Evolutionary conservation across 2,329 filamentous ascomycete genomes (phyloP).

Genomic region (Cordyceps pruinosa): DNA sequence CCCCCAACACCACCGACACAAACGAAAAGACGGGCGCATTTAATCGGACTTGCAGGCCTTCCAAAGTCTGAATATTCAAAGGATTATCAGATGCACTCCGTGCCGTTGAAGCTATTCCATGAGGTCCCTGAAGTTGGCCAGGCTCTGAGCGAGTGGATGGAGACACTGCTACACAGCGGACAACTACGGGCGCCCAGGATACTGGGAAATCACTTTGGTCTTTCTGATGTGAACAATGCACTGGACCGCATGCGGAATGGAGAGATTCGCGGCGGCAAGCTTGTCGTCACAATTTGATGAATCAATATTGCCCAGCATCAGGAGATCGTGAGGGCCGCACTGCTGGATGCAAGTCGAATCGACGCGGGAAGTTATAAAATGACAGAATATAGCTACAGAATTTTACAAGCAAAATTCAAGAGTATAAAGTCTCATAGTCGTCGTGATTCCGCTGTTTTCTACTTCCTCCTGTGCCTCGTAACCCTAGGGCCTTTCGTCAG

Average conservation of each 20-base stretch:
- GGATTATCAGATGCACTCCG: slow-evolving; percentile 51
- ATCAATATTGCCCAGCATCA: too few relatives aligned
- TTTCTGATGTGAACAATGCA: slow-evolving; percentile 60
- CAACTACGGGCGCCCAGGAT: slow-evolving; percentile 55
- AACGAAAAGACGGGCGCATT: slow-evolving; percentile 34
- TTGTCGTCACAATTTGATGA: slow-evolving; percentile 47
- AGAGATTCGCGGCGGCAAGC: slow-evolving; percentile 58
- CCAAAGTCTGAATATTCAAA: slow-evolving; percentile 47
- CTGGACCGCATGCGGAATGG: slow-evolving; percentile 60
- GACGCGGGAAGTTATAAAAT: too few relatives aligned
- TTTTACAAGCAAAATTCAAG: too few relatives aligned
- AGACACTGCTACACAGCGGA: slow-evolving; percentile 50
- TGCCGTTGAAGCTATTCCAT: slow-evolving; percentile 73
- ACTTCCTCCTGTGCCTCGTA: too few relatives aligned
- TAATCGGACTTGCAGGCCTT: slow-evolving; percentile 61
- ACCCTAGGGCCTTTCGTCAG: too few relatives aligned
- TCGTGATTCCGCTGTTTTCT: too few relatives aligned
- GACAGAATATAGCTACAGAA: too few relatives aligned
- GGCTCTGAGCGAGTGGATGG: slow-evolving; percentile 58
- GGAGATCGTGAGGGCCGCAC: too few relatives aligned
- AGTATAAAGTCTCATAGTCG: too few relatives aligned
- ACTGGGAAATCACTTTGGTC: slow-evolving; percentile 55
- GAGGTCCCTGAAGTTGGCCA: slow-evolving; percentile 58
- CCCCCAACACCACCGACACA: slow-evolving; percentile 29
- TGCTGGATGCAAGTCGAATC: too few relatives aligned